Percentiles rank a stretch among this genome's conserved stretches.
phyloP scores from a whole-genome alignment of 2,329 filamentous ascomycete genomes.

The Nannizzia gypsea region DNA sequence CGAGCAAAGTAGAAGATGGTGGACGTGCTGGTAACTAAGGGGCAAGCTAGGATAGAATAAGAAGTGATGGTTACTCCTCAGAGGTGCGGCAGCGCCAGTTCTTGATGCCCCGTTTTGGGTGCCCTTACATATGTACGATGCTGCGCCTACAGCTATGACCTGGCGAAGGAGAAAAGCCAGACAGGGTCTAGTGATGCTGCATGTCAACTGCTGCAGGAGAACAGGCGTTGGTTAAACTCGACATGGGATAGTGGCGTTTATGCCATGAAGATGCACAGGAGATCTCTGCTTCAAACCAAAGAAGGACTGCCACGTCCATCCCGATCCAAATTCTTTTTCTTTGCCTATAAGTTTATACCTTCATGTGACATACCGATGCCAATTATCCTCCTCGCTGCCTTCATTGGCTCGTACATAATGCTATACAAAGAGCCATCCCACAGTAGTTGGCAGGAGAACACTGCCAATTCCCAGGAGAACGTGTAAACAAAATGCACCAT shows the following conservation, averaged over 20 bases:
- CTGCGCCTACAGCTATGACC: not conserved
- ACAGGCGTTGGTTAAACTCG: not conserved
- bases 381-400: not conserved
- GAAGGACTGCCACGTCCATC: conserved; percentile 2
- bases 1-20: not conserved
- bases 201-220: not conserved
- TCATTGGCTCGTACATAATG: not conserved
- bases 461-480: not conserved
- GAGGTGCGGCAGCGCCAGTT: too few species aligned
- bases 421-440: not conserved
- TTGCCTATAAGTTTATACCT: not conserved
- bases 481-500: not conserved
- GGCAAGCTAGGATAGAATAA: not conserved
- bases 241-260: not conserved
- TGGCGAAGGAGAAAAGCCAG: not conserved
- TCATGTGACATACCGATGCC: not conserved
- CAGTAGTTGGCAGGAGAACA: not conserved
- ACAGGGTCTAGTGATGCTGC: not conserved
- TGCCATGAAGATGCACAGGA: not conserved
- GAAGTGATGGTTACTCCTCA: not conserved
- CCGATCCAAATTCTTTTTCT: not conserved
- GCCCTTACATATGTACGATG: not conserved
- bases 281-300: not conserved
- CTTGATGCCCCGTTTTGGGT: not conserved
- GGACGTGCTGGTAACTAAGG: not conserved